A percentile compares a stretch with the other conserved stretches of the same genome.
Evolutionary conservation across 2,329 filamentous ascomycete species (phyloP).

Genomic region (Ophiostoma fasciatum): DNA sequence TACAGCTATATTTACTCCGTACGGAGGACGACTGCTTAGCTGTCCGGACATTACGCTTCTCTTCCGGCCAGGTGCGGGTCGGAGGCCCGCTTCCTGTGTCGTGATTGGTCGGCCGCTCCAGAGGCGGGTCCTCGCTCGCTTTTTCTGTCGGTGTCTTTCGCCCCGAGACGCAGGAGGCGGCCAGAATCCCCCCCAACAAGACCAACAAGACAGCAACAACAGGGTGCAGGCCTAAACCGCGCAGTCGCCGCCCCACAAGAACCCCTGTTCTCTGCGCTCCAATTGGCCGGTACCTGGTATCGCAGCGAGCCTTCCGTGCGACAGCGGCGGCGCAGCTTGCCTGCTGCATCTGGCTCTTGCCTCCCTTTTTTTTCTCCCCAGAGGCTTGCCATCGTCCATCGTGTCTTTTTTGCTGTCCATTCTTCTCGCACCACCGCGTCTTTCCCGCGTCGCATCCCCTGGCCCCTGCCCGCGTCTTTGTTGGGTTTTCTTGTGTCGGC

Average conservation of each 20-base stretch:
- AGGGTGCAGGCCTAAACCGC: conserved; percentile 3
- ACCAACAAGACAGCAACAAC: background rate
- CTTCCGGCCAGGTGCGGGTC: background rate
- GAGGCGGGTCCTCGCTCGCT: conserved; percentile 3
- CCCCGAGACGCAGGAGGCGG: conserved; percentile 5
- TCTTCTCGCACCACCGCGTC: conserved; percentile 2
- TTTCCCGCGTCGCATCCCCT: background rate
- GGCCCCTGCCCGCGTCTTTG: no score
- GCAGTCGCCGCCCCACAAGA: conserved; percentile 3
- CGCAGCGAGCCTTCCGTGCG: no score
- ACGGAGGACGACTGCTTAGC: no score
- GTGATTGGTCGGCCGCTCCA: background rate
- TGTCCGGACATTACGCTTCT: no score
- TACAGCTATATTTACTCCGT: no score
- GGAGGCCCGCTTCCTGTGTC: background rate
- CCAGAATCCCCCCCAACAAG: conserved; percentile 8
- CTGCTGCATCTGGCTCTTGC: no score
- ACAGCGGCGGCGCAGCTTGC: no score
- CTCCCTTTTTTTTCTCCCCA: background rate
- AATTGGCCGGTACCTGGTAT: no score
- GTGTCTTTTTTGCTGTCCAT: background rate
- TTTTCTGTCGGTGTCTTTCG: conserved; percentile 8
- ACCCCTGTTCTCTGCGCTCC: background rate
- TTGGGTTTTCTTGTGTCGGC: no score
- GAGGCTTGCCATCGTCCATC: no score